Evolutionary conservation across 2,329 filamentous ascomycete species (phyloP), one percentile per base, ranked within the genome.

Genomic region (Exophiala sideris): DNA sequence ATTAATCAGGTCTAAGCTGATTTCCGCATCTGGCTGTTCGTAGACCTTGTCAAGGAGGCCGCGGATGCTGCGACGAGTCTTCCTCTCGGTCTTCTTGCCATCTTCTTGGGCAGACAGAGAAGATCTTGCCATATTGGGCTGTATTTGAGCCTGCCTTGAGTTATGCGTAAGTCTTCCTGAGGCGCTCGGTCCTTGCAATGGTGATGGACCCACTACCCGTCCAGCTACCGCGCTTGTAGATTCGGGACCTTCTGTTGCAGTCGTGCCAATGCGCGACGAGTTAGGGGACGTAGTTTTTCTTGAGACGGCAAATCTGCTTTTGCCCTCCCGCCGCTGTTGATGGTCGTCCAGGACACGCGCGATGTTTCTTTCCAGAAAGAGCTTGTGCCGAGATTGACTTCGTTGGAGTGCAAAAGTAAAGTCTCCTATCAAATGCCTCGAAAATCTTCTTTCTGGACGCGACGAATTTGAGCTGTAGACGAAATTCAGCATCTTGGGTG

Each of bases 1-100:
- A 41, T 47, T 63, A 16, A 29, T 57, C 14, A 62, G 33, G 20
- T 62, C 58, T 24, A 63, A 39, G 5, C 45, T 39, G 11, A 63
- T 48, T 46, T 62, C 53, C 6, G 55, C 48, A 20, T 57, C 48
- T n/a, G 48, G 33, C 8, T 57, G 34, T 29, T 53, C 36, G 21
- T 57, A 35, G 47, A 45, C 35, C 42, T 48, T 57, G 18, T 56
- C 41, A 5, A 48, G 16, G n/a, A 60, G 32, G n/a, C 39, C 34
- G 32, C 54, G 40, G 12, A 62, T 12, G 24, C 59, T 59, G 48
- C 56, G 52, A 12, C 54, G 56, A 14, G 34, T 55, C 9, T 21
- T 54, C 18, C 41, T 44, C 36, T 52, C 55, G 8, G 3, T 9
- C 21, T 39, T 11, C 21, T 33, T n/a, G 16, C 20, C 45, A 11